phyloP scores from a whole-genome alignment of 345 rosid species.

The Populus simonii region DNA sequence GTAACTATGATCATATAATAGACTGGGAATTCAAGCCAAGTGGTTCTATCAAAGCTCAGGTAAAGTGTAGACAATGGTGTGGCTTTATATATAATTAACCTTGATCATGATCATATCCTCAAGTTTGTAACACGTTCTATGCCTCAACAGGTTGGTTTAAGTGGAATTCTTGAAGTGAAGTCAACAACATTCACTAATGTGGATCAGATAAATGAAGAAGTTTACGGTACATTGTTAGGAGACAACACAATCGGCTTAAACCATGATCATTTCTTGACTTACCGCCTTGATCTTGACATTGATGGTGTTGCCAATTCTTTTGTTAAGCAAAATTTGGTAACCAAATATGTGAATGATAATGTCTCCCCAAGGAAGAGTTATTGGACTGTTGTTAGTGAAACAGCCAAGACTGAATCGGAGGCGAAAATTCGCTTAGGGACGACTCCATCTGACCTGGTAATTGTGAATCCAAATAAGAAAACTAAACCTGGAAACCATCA shows the following conservation, averaged over 20 bases:
- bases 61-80: background rate
- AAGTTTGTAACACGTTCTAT: no score
- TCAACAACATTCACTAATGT: slow-evolving; percentile 22
- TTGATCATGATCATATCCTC: no score
- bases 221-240: slow-evolving; percentile 42
- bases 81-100: no score
- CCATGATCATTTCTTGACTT: slow-evolving; percentile 56
- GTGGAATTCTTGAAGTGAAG: slow-evolving; percentile 49
- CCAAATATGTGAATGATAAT: slow-evolving; percentile 15
- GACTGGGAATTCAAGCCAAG: slow-evolving; percentile 36
- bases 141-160: slow-evolving; percentile 40
- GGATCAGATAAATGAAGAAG: slow-evolving; percentile 35
- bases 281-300: slow-evolving; percentile 50
- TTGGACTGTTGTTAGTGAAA: slow-evolving; percentile 43
- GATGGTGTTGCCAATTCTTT: slow-evolving; percentile 49
- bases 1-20: slow-evolving; percentile 26
- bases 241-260: slow-evolving; percentile 39
- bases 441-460: slow-evolving; percentile 24
- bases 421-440: slow-evolving; percentile 33
- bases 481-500: slow-evolving; percentile 42
- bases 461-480: slow-evolving; percentile 44
- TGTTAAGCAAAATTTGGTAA: slow-evolving; percentile 36
- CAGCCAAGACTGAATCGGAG: slow-evolving; percentile 43
- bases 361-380: slow-evolving; percentile 47
- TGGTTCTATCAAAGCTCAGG: slow-evolving; percentile 46